phyloP scores from a whole-genome alignment of 2,329 filamentous ascomycete species.

The Colletotrichum trifolii region DNA sequence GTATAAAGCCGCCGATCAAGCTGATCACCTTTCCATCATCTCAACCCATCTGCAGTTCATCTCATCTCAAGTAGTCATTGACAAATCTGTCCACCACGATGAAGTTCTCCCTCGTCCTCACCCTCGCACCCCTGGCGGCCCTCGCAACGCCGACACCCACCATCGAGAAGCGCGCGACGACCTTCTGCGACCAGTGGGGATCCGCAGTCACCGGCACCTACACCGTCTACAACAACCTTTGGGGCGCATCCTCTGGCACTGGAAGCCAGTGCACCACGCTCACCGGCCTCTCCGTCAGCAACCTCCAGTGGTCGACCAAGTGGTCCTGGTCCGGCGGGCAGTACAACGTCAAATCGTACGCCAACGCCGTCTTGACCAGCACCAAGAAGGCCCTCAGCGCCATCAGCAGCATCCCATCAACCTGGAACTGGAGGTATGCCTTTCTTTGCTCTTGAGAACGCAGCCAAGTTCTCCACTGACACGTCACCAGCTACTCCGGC shows the following conservation, averaged over 20 bases:
- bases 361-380: constrained; percentile 48
- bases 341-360: constrained; percentile 55
- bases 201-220: constrained; percentile 39
- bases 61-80: too few relatives aligned
- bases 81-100: constrained; percentile 16
- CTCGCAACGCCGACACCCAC: constrained; percentile 32
- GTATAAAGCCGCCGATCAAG: background rate
- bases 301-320: constrained; percentile 51
- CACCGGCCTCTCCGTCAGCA: constrained; percentile 46
- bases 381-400: constrained; percentile 44
- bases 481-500: constrained; percentile 46
- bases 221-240: constrained; percentile 55
- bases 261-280: constrained; percentile 55
- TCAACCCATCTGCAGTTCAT: too few relatives aligned
- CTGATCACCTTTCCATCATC: background rate
- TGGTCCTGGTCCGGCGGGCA: constrained; percentile 53
- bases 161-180: constrained; percentile 37
- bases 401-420: constrained; percentile 47
- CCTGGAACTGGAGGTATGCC: constrained; percentile 46
- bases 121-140: constrained; percentile 29
- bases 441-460: background rate
- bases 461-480: background rate
- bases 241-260: constrained; percentile 47
- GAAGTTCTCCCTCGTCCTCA: constrained; percentile 37
- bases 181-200: constrained; percentile 42